Conservation (phyloP, 2,329 filamentous ascomycete genomes). For the Fusarium sp. region DNA sequence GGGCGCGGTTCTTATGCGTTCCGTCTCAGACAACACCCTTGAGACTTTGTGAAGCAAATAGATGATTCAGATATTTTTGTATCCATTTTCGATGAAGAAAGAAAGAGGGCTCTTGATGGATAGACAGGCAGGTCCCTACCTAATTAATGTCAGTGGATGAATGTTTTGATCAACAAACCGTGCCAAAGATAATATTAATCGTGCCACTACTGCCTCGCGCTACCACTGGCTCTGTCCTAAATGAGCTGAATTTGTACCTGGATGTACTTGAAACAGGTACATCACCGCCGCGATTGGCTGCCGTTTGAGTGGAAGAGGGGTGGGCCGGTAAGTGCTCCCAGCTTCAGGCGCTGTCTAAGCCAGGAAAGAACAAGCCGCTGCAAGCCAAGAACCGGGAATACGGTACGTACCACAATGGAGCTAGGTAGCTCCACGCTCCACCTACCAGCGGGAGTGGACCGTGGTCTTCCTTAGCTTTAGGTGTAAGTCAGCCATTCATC, state of each 20-base stretch:
- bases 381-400: slow-evolving; percentile 26
- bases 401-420: slow-evolving; percentile 21
- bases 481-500: slow-evolving; percentile 39
- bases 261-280: slow-evolving; percentile 36
- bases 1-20: slow-evolving; percentile 29
- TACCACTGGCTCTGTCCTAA: slow-evolving; percentile 14
- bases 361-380: slow-evolving; percentile 26
- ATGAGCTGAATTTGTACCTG: slow-evolving; percentile 27
- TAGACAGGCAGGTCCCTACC: not conserved
- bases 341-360: slow-evolving; percentile 24
- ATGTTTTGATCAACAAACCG: not conserved
- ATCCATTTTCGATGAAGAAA: not conserved
- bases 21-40: slow-evolving; percentile 21
- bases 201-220: not conserved
- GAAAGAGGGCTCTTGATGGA: not conserved
- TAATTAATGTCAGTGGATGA: not conserved
- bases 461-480: slow-evolving; percentile 17
- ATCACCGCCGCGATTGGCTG: slow-evolving; percentile 27
- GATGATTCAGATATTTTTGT: slow-evolving; percentile 15
- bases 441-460: slow-evolving; percentile 14
- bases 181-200: not conserved
- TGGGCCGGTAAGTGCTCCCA: slow-evolving; percentile 9
- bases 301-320: slow-evolving; percentile 4
- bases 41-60: slow-evolving; percentile 13
- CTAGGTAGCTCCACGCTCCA: not conserved